Percentiles rank a stretch among this genome's conserved stretches.
These are phyloP conservation scores for Vigna hirtella DNA, from an alignment of 306 rosid genomes.

Conservation along the genomic window DNA sequence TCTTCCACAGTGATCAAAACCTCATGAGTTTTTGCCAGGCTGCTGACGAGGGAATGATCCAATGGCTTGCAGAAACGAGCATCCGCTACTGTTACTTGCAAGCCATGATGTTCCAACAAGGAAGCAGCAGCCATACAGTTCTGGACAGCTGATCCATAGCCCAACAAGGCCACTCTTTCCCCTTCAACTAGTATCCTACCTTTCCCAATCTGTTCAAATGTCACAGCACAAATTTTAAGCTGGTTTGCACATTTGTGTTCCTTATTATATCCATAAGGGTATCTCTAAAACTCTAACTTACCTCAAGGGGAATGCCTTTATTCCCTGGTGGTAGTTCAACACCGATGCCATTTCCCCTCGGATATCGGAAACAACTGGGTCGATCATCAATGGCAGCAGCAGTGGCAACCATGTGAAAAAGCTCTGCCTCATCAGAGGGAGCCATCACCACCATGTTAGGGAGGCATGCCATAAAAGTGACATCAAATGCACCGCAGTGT, in stretches of 20 bases:
- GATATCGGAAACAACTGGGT: constrained; percentile 90
- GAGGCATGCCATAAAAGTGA: constrained; percentile 93
- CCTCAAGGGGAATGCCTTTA: constrained; percentile 76
- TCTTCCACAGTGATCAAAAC: constrained; percentile 85
- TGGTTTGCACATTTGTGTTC: background rate
- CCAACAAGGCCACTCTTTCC: constrained; percentile 87
- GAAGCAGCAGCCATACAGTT: constrained; percentile 75
- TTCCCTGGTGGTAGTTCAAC: constrained; percentile 74
- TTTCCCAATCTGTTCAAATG: constrained; percentile 65
- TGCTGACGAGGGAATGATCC: constrained; percentile 73
- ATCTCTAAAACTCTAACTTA: background rate
- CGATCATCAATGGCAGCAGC: constrained; percentile 85
- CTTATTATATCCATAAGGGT: background rate
- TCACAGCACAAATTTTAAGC: no score
- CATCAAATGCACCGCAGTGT: constrained; percentile 86
- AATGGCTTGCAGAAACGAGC: constrained; percentile 90
- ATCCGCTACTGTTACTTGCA: constrained; percentile 59
- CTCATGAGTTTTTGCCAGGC: constrained; percentile 77
- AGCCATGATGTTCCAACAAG: constrained; percentile 56
- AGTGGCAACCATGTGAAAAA: constrained; percentile 95
- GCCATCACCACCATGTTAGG: constrained; percentile 99
- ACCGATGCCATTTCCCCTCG: constrained; percentile 87
- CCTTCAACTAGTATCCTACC: constrained; percentile 86
- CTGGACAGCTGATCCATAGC: constrained; percentile 83
- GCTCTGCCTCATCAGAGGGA: constrained; percentile 89